A percentile compares a stretch with the other conserved stretches of the same genome.
Evolutionary conservation across 2,329 filamentous ascomycete genomes (phyloP).

Genomic region (Aaosphaeria pasadenensis): DNA sequence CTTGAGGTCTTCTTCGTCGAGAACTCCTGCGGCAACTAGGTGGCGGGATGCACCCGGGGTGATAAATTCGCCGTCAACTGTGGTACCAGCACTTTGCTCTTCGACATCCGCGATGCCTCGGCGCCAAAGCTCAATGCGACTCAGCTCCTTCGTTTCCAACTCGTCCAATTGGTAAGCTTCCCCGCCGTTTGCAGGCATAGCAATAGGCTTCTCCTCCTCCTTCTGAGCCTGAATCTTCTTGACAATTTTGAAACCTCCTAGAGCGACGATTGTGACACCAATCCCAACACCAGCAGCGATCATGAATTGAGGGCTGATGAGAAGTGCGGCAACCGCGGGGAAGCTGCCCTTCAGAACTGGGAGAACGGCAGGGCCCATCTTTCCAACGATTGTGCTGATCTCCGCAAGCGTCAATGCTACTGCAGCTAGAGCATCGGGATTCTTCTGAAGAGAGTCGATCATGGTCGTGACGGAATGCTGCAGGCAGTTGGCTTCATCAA

Average conservation of each 20-base stretch:
- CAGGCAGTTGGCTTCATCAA: slow-evolving; percentile 85
- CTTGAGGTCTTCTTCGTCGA: slow-evolving; percentile 49
- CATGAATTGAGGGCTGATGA: slow-evolving; percentile 89
- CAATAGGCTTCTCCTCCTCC: slow-evolving; percentile 21
- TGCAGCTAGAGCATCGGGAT: slow-evolving; percentile 87
- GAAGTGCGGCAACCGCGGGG: slow-evolving; percentile 79
- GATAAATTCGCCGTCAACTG: slow-evolving; percentile 64
- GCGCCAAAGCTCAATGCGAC: slow-evolving; percentile 61
- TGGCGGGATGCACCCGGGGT: slow-evolving; percentile 54
- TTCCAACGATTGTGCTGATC: slow-evolving; percentile 75
- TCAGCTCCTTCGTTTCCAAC: slow-evolving; percentile 55
- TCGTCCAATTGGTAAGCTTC: slow-evolving; percentile 49
- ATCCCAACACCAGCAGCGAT: slow-evolving; percentile 87
- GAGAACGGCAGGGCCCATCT: slow-evolving; percentile 81
- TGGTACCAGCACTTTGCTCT: slow-evolving; percentile 54
- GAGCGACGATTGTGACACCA: slow-evolving; percentile 91
- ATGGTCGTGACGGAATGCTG: slow-evolving; percentile 81
- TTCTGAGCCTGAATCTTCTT: slow-evolving; percentile 67
- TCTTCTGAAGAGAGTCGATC: slow-evolving; percentile 76
- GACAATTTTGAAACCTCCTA: slow-evolving; percentile 96
- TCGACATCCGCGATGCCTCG: slow-evolving; percentile 60
- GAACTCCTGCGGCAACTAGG: slow-evolving; percentile 43
- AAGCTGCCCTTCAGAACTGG: slow-evolving; percentile 73
- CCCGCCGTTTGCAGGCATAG: neutral
- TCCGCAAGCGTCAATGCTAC: slow-evolving; percentile 91